Evolutionary conservation across 108 stramenopile species (phyloP), one percentile per base, ranked within the genome.

Genomic region (Parietichytrium sp.): DNA sequence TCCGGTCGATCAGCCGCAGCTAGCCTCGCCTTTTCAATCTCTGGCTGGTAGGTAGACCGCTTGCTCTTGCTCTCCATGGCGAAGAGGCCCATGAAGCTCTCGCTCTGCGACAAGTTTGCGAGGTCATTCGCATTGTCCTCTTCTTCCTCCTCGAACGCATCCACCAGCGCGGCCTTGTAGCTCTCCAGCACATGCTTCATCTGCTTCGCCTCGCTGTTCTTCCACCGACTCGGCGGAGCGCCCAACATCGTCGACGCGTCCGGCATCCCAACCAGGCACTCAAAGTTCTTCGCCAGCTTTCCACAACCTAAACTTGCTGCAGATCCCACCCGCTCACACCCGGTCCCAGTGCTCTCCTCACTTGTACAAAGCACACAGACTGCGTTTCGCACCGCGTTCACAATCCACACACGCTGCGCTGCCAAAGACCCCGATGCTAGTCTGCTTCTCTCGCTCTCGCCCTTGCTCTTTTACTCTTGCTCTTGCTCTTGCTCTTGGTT

Each of bases 91-190:
- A 42, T 42, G 20, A 72, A 72, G 10, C 38, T 72, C 38, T 72
- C 61, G 61, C 61, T 72, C 61, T 72, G 61, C 8, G 61, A 33
- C 23, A 72, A 42, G 8, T 42, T 33, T 15, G 45, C 23, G 29
- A 72, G 29, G 42, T 72, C 61, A 16, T 33, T 42, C 42, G 61
- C 61, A 3, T n/a, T 72, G 13, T 72, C 61, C 20, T 72, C 61
- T 6, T n/a, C 20, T 42, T 72, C 61, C 38, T 45, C 42, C 10
- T 72, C 61, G 61, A 72, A 42, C 8, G 61, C 38, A 25, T 72
- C 61, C 38, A 72, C 42, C 38, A 72, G 61, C 1, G 61, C 61
- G 6, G 42, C 61, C 42, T 72, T 72, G 61, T 72, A 72, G 61
- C 61, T 45, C 38, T 23, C 10, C 1, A 25, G 42, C 10, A 72